phyloP scores from a whole-genome alignment of 306 rosid genomes.

The Vicia sativa region DNA sequence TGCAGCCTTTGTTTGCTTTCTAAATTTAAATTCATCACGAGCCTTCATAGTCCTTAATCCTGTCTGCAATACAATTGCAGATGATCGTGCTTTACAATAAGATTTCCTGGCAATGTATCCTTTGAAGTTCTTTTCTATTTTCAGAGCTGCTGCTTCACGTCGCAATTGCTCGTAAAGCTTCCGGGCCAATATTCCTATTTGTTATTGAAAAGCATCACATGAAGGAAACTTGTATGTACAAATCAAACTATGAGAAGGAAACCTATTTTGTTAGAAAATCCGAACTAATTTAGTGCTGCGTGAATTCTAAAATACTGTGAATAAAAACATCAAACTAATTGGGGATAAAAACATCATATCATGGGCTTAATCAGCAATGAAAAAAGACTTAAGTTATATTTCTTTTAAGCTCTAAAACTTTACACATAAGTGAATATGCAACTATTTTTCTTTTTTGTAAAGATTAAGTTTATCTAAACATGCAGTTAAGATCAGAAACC shows the following conservation, averaged over 20 bases:
- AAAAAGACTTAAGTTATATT: slow-evolving; percentile 7
- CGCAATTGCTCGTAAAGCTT: slow-evolving; percentile 78
- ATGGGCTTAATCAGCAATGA: slow-evolving; percentile 21
- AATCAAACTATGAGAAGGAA: slow-evolving; percentile 19
- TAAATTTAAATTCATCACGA: slow-evolving; percentile 94
- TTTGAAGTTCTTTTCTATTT: slow-evolving; percentile 79
- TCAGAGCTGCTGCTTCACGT: slow-evolving; percentile 90
- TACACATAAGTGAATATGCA: background rate
- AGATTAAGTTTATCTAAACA: slow-evolving; percentile 13
- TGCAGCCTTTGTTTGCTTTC: slow-evolving; percentile 95
- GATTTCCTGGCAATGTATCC: slow-evolving; percentile 65
- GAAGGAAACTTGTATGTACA: slow-evolving; percentile 36
- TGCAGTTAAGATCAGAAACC: slow-evolving; percentile 21
- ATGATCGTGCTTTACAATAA: slow-evolving; percentile 51
- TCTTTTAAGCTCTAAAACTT: slow-evolving; percentile 10
- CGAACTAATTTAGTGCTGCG: slow-evolving; percentile 4
- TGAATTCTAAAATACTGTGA: slow-evolving; percentile 34
- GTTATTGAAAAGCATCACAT: slow-evolving; percentile 39
- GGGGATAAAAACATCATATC: background rate
- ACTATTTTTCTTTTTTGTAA: background rate
- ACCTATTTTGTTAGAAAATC: background rate
- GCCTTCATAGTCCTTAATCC: slow-evolving; percentile 99
- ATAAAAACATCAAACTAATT: slow-evolving; percentile 26
- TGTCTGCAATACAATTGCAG: slow-evolving; percentile 84
- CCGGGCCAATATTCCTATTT: slow-evolving; percentile 80